Base-by-base conservation (phyloP, 2,329 filamentous ascomycete species). In the Fusarium oligoseptatum region DNA sequence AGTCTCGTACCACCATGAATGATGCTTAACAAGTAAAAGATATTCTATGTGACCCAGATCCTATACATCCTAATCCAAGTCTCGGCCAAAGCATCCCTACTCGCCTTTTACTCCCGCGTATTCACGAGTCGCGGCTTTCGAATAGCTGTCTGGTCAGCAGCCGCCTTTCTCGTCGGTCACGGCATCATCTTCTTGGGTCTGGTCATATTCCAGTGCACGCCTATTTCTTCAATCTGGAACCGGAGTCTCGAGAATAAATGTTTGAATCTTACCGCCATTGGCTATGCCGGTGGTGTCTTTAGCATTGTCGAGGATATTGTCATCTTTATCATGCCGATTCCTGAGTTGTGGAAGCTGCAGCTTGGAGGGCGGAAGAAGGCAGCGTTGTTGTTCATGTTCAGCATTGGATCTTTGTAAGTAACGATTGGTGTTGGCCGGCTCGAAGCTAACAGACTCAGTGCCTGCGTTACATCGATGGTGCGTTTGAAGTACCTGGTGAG, bases 371-470 rank as follows among this genome's bases (percentile, higher is more conserved):
- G 37, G 15, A 58, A 41, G 11, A 58, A 58, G 36, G 24, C 34
- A 8, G 56, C 56, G 1, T 27, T 58, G 22, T 3, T 58, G 2
- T 58, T 58, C 15, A 58, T 58, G 56, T 58, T 58, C 24, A 58
- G 56, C 36, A 58, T 58, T 20, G 56, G 56, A 7, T 58, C 56
- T 0, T 58, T 58, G 56, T 58, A 10, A 58, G 56, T 58, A 6
- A 41, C 2, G 0, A 4, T 7, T 41, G 1, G 1, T 5, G 2
- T 5, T 8, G 3, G 17, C 3, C n/a, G 8, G 5, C 2, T 58
- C 2, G 22, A 41, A n/a, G 56, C 56, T 58, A 37, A 58, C 22
- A 39, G 15, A 17, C 4, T 3, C 6, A 58, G 56, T 29, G 56
- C 56, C 1, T 58, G 56, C 11, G 56, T 58, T 3, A 58, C 56